Evolutionary conservation across 2,329 filamentous ascomycete genomes (phyloP).

Genomic region (Fusarium sp.): DNA sequence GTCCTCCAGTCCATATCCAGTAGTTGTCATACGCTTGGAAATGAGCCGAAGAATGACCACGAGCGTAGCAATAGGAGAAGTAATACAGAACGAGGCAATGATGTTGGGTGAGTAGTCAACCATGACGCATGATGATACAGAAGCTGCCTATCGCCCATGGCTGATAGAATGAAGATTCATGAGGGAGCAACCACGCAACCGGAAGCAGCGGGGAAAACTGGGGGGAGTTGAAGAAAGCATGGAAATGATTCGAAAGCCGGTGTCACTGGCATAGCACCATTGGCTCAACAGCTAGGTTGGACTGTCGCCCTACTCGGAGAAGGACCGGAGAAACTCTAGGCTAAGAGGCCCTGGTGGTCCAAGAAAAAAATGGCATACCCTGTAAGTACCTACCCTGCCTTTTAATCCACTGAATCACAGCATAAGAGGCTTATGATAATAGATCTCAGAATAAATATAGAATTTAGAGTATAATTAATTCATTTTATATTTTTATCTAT

Average conservation of each 20-base stretch:
- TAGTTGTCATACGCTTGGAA: slow-evolving; percentile 29
- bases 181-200: background rate
- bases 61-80: slow-evolving; percentile 28
- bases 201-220: background rate
- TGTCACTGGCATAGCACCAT: background rate
- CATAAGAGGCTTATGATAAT: too few species aligned
- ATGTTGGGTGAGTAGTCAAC: slow-evolving; percentile 29
- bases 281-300: background rate
- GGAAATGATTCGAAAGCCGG: background rate
- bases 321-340: background rate
- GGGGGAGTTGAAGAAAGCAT: background rate
- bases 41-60: slow-evolving; percentile 31
- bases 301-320: background rate
- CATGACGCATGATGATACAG: slow-evolving; percentile 9
- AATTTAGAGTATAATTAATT: too few species aligned
- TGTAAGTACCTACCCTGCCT: too few species aligned
- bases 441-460: too few species aligned
- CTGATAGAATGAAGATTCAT: background rate
- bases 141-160: background rate
- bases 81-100: slow-evolving; percentile 31
- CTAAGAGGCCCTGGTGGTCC: background rate
- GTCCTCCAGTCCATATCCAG: slow-evolving; percentile 36
- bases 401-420: too few species aligned
- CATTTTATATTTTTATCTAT: too few species aligned
- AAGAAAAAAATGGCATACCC: too few species aligned